phyloP scores from a whole-genome alignment of 2,329 filamentous ascomycete genomes.

The Erysiphe pulchra region DNA sequence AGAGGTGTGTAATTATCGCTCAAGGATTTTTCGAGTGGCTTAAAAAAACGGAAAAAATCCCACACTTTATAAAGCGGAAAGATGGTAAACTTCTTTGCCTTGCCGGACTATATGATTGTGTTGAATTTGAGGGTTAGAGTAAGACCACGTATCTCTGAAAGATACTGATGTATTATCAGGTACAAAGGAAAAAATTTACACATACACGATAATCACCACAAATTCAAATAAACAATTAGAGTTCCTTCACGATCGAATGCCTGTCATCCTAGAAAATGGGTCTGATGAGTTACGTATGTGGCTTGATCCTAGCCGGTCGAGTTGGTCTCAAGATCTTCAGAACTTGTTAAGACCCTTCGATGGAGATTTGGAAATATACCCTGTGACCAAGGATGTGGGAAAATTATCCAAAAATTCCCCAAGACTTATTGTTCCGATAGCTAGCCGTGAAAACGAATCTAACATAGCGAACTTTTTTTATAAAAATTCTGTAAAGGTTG shows the following conservation, averaged over 20 bases:
- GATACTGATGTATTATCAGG: slow-evolving; percentile 13
- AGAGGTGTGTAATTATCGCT: slow-evolving; percentile 67
- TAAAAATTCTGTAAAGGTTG: slow-evolving; percentile 16
- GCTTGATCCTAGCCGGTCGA: slow-evolving; percentile 46
- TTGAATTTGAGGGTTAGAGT: slow-evolving; percentile 44
- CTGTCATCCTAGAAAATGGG: slow-evolving; percentile 61
- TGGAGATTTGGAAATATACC: slow-evolving; percentile 61
- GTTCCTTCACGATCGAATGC: slow-evolving; percentile 90
- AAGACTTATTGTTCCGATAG: slow-evolving; percentile 55
- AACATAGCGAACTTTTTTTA: slow-evolving; percentile 90
- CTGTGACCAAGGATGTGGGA: slow-evolving; percentile 68
- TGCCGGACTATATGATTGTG: slow-evolving; percentile 79
- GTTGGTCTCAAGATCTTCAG: slow-evolving; percentile 63
- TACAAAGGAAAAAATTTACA: slow-evolving; percentile 46
- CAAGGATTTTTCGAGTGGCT: slow-evolving; percentile 96
- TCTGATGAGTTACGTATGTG: slow-evolving; percentile 45
- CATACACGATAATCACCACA: slow-evolving; percentile 87
- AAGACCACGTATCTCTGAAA: not conserved
- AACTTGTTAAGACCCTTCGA: slow-evolving; percentile 51
- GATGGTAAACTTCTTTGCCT: slow-evolving; percentile 65
- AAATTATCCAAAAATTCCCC: slow-evolving; percentile 86
- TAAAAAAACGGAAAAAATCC: slow-evolving; percentile 64
- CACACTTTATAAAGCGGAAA: slow-evolving; percentile 58
- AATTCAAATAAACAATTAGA: slow-evolving; percentile 56
- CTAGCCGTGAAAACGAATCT: slow-evolving; percentile 67